phyloP scores from a whole-genome alignment of 805 yeast genomes.

The Candida nitratophila region DNA sequence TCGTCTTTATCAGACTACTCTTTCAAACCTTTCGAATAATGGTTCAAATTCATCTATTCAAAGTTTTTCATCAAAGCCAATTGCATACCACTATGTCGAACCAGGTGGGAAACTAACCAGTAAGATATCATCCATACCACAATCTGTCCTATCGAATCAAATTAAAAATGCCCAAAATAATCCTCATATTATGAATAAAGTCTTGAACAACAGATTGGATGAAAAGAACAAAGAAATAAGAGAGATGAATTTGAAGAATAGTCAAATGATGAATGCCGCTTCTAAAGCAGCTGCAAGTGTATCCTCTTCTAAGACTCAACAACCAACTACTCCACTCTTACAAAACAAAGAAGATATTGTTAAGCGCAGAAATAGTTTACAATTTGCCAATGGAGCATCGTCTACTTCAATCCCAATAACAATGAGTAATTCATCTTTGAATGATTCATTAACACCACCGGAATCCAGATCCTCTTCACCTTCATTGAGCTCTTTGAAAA shows the following conservation, averaged over 20 bases:
- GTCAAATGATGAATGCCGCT: conserved; percentile 11
- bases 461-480: conserved; percentile 15
- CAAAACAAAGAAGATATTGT: conserved; percentile 27
- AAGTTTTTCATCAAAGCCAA: conserved; percentile 4
- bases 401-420: not conserved
- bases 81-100: conserved; percentile 15
- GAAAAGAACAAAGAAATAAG: conserved; percentile 23
- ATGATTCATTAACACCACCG: conserved; percentile 16
- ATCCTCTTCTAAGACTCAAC: conserved; percentile 3
- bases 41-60: no score
- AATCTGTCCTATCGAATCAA: conserved; percentile 22
- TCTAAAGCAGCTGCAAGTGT: conserved; percentile 14
- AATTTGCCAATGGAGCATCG: conserved; percentile 20
- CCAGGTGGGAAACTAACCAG: conserved; percentile 20
- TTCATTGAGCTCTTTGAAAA: conserved; percentile 11
- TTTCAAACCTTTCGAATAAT: no score
- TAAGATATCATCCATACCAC: conserved; percentile 21
- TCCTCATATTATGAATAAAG: conserved; percentile 27
- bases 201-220: conserved; percentile 22
- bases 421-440: conserved; percentile 1
- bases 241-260: conserved; percentile 13
- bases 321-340: conserved; percentile 3
- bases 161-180: conserved; percentile 24
- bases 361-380: conserved; percentile 19
- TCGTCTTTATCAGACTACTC: conserved; percentile 16